These are phyloP conservation scores for Debaryomyces psychrophilus DNA, from an alignment of 1,139 yeast genomes.

Conservation along the genomic window DNA sequence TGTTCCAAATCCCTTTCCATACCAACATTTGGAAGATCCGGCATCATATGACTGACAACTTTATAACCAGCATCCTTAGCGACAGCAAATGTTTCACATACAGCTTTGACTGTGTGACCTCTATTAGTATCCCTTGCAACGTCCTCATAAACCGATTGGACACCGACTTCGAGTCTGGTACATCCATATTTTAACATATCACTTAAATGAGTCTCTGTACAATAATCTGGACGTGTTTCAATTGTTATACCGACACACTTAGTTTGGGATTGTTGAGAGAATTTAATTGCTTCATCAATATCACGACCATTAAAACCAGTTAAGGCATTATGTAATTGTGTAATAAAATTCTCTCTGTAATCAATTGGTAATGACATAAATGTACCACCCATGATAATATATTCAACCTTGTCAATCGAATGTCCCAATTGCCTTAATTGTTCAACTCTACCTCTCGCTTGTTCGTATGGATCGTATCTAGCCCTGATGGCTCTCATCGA, in stretches of 20 bases:
- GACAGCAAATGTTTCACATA: constrained; percentile 90
- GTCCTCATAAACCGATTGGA: constrained; percentile 95
- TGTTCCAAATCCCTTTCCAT: constrained; percentile 98
- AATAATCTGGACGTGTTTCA: constrained; percentile 98
- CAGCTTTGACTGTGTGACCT: constrained; percentile 97
- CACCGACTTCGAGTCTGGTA: constrained; percentile 95
- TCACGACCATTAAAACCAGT: constrained; percentile 90
- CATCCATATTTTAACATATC: constrained; percentile 97
- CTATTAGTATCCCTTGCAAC: constrained; percentile 98
- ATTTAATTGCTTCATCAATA: constrained; percentile 86
- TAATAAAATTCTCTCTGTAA: constrained; percentile 85
- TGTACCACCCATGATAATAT: constrained; percentile 98
- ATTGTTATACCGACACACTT: constrained; percentile 98
- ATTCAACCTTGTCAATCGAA: constrained; percentile 95
- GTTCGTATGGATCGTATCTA: constrained; percentile 97
- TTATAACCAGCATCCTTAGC: constrained; percentile 98
- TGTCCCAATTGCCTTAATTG: constrained; percentile 95
- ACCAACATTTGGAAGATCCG: constrained; percentile 97
- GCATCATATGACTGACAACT: constrained; percentile 99
- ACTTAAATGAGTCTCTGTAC: constrained; percentile 92
- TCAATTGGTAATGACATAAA: constrained; percentile 92
- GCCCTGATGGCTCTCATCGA: constrained; percentile 99
- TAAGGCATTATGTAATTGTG: constrained; percentile 89
- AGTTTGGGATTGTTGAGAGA: constrained; percentile 92
- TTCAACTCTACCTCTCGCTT: constrained; percentile 96